Conservation (phyloP, 164 flowering plant genomes). For the Tetrastigma voinierianum region DNA sequence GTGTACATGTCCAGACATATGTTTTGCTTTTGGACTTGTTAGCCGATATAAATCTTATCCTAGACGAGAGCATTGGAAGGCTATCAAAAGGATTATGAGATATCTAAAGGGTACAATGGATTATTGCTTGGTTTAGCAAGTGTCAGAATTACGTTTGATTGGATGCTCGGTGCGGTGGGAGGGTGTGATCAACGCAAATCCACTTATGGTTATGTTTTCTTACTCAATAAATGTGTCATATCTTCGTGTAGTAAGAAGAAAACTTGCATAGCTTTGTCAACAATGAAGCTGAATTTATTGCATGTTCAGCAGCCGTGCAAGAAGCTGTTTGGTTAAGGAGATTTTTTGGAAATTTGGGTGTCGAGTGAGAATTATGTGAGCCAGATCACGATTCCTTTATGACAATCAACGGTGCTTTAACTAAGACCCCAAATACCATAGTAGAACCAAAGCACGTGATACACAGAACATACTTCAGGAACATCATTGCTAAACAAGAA, state of each 20-base stretch:
- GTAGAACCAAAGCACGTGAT: no score
- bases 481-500: no score
- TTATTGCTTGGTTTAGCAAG: conserved; percentile 5
- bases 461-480: no score
- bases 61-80: no score
- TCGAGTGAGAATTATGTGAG: no score
- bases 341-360: neutral
- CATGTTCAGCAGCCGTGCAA: no score
- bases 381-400: no score
- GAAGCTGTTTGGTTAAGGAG: neutral
- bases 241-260: conserved; percentile 8
- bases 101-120: conserved; percentile 2
- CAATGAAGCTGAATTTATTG: neutral
- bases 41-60: neutral
- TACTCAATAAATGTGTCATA: no score
- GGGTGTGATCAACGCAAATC: conserved; percentile 3
- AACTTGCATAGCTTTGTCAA: neutral
- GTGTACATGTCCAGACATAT: no score
- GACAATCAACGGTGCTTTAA: no score
- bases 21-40: no score
- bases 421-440: no score
- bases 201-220: conserved; percentile 4
- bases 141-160: neutral
- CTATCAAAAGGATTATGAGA: neutral
- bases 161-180: conserved; percentile 1